These are phyloP conservation scores for Nitzschia inconspicua DNA, from an alignment of 108 stramenopile species.

Conservation along the genomic window DNA sequence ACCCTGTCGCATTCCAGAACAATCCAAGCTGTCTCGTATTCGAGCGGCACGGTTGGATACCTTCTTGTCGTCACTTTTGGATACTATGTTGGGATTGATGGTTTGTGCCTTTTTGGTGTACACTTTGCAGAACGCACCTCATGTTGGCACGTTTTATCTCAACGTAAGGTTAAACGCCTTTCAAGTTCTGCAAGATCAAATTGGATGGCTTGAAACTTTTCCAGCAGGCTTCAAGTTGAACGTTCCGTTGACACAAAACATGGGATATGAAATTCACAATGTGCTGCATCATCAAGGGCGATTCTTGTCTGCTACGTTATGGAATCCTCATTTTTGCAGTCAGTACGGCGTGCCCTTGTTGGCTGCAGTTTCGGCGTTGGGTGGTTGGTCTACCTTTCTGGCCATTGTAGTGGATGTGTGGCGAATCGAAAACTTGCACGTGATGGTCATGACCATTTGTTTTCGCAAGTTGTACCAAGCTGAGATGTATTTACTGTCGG, in stretches of 20 bases:
- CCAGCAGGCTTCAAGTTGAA: conserved; percentile 86
- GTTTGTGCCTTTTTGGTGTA: conserved; percentile 5
- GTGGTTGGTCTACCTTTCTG: conserved; percentile 29
- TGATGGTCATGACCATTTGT: conserved; percentile 31
- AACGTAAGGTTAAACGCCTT: neutral
- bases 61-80: conserved; percentile 7
- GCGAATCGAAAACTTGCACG: conserved; percentile 50
- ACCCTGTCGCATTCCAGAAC: neutral
- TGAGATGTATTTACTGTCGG: conserved; percentile 56
- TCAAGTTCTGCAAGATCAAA: neutral
- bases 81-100: conserved; percentile 9
- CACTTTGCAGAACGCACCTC: neutral
- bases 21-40: neutral
- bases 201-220: conserved; percentile 63
- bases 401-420: conserved; percentile 56
- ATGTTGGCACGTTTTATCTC: neutral
- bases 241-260: conserved; percentile 55
- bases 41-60: conserved; percentile 2
- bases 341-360: conserved; percentile 1
- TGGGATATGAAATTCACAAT: conserved; percentile 42
- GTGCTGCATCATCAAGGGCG: conserved; percentile 29
- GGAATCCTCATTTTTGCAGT: conserved; percentile 5
- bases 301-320: conserved; percentile 14
- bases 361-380: neutral
- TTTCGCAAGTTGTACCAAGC: conserved; percentile 44